phyloP scores from a whole-genome alignment of 345 rosid genomes.

The Populus alba region DNA sequence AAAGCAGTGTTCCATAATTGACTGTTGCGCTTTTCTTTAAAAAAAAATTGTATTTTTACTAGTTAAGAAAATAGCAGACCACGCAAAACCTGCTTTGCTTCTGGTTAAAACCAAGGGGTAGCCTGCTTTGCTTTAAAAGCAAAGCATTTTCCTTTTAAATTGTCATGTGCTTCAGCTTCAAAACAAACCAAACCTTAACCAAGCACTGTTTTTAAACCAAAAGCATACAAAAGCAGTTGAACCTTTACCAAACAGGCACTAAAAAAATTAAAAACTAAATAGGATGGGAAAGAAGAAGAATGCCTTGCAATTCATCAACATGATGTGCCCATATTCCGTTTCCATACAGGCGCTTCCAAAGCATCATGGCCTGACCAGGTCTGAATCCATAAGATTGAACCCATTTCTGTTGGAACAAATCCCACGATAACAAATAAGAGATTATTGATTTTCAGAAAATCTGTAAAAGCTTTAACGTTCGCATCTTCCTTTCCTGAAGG shows the following conservation, averaged over 20 bases:
- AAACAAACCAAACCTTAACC: no score
- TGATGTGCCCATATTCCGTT: slow-evolving; percentile 64
- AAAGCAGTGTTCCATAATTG: background rate
- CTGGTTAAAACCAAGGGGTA: no score
- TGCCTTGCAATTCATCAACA: slow-evolving; percentile 71
- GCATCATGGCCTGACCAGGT: slow-evolving; percentile 91
- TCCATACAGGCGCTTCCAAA: slow-evolving; percentile 90
- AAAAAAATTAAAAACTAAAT: no score
- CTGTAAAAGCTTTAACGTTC: background rate
- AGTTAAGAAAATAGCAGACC: no score
- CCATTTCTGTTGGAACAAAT: slow-evolving; percentile 58
- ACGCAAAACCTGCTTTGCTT: no score
- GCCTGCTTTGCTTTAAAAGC: background rate
- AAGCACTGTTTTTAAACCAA: no score
- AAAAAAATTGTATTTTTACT: no score
- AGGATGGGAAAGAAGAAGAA: background rate
- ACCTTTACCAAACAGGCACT: no score
- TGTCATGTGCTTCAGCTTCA: background rate
- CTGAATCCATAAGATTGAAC: slow-evolving; percentile 78
- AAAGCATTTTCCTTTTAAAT: background rate
- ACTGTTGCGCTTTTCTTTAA: background rate
- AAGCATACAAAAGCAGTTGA: no score
- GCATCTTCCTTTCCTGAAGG: background rate
- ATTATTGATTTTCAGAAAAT: background rate
- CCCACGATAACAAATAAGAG: background rate